A percentile compares a stretch with the other conserved stretches of the same genome.
phyloP scores from a whole-genome alignment of 192 early-diverging fungal species.

The Linnemannia zychae region DNA sequence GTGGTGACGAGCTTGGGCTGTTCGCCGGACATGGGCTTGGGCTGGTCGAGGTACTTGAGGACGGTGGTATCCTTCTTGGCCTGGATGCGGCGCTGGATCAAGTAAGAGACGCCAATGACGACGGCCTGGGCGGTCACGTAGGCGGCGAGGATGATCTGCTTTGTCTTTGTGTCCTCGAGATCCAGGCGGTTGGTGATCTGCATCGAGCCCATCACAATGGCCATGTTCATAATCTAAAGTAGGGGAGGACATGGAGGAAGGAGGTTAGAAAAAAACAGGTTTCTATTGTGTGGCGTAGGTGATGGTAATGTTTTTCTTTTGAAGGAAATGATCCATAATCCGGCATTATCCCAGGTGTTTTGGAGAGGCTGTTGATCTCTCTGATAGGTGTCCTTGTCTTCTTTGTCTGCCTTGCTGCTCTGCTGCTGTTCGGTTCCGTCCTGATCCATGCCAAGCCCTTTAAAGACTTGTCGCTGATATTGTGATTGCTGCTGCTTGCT shows the following conservation, averaged over 20 bases:
- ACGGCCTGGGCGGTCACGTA: conserved; percentile 73
- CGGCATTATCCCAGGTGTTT: not conserved
- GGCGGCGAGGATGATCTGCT: conserved; percentile 66
- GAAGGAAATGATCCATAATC: not conserved
- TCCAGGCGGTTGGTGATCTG: conserved; percentile 74
- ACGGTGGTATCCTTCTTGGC: conserved; percentile 88
- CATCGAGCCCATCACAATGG: conserved; percentile 74
- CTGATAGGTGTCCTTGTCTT: not conserved
- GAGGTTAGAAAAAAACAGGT: not conserved
- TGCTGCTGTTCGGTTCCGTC: not conserved
- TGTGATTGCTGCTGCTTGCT: not conserved
- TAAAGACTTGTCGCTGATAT: not conserved
- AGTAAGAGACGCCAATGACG: conserved; percentile 59
- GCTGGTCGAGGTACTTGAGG: conserved; percentile 84
- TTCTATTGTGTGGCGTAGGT: not conserved
- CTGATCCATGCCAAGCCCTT: not conserved
- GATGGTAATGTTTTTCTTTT: not conserved
- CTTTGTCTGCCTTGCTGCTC: not conserved
- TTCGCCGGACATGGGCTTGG: conserved; percentile 64
- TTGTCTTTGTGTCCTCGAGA: conserved; percentile 73
- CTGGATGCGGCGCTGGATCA: conserved; percentile 61
- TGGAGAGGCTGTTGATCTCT: not conserved
- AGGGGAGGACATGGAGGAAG: not conserved
- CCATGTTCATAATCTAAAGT: conserved; percentile 64
- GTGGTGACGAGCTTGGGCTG: conserved; percentile 69